Conservation (phyloP, 73 alveolate species). For the Loxodes magnus region DNA sequence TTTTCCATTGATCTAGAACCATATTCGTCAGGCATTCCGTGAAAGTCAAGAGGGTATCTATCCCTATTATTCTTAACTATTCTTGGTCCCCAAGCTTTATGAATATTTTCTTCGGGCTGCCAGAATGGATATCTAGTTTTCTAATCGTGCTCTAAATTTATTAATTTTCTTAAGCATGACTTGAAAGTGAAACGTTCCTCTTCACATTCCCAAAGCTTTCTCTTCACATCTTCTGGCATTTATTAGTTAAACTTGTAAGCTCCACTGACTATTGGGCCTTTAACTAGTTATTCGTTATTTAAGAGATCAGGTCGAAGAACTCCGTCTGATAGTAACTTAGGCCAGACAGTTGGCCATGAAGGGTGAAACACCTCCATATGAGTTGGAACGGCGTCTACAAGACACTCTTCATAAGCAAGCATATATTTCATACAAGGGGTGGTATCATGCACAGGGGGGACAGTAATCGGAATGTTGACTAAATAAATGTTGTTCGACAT, state of each 20-base stretch:
- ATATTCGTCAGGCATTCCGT: not conserved
- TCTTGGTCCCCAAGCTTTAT: not conserved
- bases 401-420: constrained; percentile 83
- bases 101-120: constrained; percentile 4
- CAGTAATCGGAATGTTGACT: constrained; percentile 20
- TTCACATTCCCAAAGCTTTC: constrained; percentile 67
- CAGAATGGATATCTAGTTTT: constrained; percentile 8
- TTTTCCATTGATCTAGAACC: not conserved
- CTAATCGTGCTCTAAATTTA: constrained; percentile 17
- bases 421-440: constrained; percentile 59
- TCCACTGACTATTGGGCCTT: constrained; percentile 1
- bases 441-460: constrained; percentile 34
- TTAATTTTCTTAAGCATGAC: constrained; percentile 71
- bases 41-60: not conserved
- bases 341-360: constrained; percentile 50
- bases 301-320: constrained; percentile 19
- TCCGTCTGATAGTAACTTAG: constrained; percentile 43
- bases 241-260: not conserved
- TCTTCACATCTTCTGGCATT: not conserved
- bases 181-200: constrained; percentile 78
- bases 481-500: constrained; percentile 10
- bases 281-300: constrained; percentile 7
- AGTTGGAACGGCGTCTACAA: constrained; percentile 45
- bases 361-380: constrained; percentile 38
- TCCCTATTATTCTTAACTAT: not conserved